Percentiles rank a stretch among this genome's conserved stretches.
These are phyloP conservation scores for Syzygium jambos DNA, from an alignment of 345 rosid genomes.

Conservation along the genomic window DNA sequence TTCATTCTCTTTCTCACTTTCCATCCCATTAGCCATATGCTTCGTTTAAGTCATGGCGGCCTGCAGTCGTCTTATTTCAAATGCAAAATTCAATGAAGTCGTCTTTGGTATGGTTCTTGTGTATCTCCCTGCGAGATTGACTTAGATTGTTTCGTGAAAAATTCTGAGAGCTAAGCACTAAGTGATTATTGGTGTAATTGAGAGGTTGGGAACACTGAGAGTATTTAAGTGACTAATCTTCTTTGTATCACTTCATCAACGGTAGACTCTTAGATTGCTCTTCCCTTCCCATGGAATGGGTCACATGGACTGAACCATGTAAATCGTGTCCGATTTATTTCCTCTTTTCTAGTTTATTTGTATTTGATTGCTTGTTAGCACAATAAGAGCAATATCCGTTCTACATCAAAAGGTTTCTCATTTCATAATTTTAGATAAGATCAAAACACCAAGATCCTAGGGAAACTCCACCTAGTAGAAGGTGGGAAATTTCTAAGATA, in stretches of 20 bases:
- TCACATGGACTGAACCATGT: neutral
- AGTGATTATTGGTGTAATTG: neutral
- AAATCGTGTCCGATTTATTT: neutral
- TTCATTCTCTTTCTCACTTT: neutral
- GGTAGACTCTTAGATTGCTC: neutral
- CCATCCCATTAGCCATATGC: neutral
- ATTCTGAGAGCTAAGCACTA: neutral
- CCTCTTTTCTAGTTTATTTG: neutral
- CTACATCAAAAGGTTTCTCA: neutral
- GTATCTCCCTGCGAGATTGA: neutral
- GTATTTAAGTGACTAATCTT: neutral
- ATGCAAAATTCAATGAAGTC: neutral
- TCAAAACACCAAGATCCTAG: neutral
- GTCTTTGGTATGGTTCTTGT: neutral
- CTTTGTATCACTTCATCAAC: neutral
- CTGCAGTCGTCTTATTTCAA: neutral
- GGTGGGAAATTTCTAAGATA: neutral
- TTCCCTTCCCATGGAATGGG: neutral
- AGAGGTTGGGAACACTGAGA: neutral
- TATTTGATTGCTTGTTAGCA: neutral
- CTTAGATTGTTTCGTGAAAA: neutral
- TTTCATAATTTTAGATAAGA: neutral
- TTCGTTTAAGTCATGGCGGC: neutral
- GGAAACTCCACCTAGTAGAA: neutral
- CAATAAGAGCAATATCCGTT: neutral